phyloP scores from a whole-genome alignment of 139 green algal species.

The Zygnema cylindricum region DNA sequence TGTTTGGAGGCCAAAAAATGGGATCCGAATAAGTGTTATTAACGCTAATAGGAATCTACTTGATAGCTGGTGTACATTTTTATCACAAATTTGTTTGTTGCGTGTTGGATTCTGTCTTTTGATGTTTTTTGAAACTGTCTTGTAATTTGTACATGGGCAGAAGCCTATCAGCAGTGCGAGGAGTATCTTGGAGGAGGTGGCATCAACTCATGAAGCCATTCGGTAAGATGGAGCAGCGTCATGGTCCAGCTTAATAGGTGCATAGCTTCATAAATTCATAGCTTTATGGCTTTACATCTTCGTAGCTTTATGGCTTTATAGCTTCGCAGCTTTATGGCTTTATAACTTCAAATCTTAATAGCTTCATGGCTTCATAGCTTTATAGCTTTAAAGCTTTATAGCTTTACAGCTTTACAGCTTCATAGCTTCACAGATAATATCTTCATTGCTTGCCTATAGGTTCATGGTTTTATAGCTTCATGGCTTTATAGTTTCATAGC shows the following conservation, averaged over 20 bases:
- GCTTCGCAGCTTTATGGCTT: no score
- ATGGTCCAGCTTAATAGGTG: not conserved
- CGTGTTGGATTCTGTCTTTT: not conserved
- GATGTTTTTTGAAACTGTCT: not conserved
- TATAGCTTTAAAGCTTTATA: no score
- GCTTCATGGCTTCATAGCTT: not conserved
- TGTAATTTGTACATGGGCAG: not conserved
- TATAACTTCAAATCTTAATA: not conserved
- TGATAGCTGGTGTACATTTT: not conserved
- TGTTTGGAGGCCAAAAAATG: not conserved
- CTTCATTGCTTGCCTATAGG: not conserved
- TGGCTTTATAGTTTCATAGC: not conserved
- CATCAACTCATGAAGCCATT: slow-evolving; percentile 2
- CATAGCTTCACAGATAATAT: no score
- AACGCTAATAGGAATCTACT: not conserved
- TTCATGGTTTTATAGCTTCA: no score
- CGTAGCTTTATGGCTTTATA: no score
- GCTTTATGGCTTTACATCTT: no score
- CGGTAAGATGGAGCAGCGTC: not conserved
- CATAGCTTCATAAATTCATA: not conserved
- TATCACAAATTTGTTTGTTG: not conserved
- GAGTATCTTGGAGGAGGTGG: slow-evolving; percentile 7
- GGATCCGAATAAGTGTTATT: not conserved
- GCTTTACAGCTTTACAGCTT: not conserved
- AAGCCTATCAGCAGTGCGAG: not conserved